Conservation (phyloP, 805 yeast genomes). For the Metschnikowia bowlesiae region DNA sequence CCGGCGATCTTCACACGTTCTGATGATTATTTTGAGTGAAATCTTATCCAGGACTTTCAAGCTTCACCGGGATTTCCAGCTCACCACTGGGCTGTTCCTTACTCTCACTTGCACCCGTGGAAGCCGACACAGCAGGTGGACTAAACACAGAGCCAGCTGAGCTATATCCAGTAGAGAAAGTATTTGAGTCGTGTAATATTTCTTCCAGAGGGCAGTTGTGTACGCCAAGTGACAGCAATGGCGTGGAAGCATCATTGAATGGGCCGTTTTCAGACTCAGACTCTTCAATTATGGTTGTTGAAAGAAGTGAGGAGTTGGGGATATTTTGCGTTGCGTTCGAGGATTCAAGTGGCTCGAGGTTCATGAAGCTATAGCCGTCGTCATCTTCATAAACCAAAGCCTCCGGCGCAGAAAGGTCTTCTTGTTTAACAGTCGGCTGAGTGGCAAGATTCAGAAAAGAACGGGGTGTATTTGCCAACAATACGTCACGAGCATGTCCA, state of each 20-base stretch:
- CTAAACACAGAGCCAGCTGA: slow-evolving; percentile 2
- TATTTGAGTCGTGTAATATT: not conserved
- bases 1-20: not conserved
- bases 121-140: not conserved
- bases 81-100: not conserved
- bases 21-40: not conserved
- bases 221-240: not conserved
- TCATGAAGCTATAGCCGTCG: slow-evolving; percentile 17
- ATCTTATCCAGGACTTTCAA: not conserved
- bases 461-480: not conserved
- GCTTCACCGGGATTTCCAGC: not conserved
- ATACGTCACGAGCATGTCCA: not conserved
- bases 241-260: not conserved
- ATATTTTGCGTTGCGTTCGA: not conserved
- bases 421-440: not conserved
- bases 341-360: not conserved
- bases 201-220: not conserved
- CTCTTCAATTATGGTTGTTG: slow-evolving; percentile 14
- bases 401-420: slow-evolving; percentile 5
- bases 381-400: slow-evolving; percentile 15
- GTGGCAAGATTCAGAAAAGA: not conserved
- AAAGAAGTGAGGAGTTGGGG: slow-evolving; percentile 6
- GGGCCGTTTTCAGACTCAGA: slow-evolving; percentile 10
- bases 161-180: not conserved
- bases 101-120: not conserved